Base-by-base conservation (phyloP, 495 filamentous ascomycete species). In the Lophium mytilinum region DNA sequence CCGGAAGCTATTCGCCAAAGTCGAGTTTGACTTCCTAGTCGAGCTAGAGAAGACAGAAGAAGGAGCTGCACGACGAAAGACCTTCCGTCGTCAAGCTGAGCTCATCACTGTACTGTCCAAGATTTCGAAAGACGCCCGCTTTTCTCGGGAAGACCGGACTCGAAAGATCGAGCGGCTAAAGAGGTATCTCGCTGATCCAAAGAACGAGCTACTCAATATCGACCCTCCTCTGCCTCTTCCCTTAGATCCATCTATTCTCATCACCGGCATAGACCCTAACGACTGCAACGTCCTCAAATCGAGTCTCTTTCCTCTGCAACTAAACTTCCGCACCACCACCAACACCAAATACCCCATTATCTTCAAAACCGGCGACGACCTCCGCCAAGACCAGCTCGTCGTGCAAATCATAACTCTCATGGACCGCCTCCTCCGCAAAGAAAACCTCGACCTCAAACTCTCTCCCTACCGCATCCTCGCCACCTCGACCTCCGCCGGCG, bases 361-460 rank as follows among this genome's bases (percentile, higher is more conserved):
- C 45, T 97, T 97, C 80, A 99, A 99, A 71, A 90, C 90, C 3
- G 93, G 93, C 40, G 93, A 99, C 66, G 93, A 99, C 66, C 79
- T 99, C 39, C 87, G 93, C 0, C 93, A 99, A 71, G 93, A 99
- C 64, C 93, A 99, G 70, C 81, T 99, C 0, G 90, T 97, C 46
- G 94, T 99, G 58, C 93, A 99, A 60, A 96, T 97, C 64, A 95
- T 99, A 69, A 94, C 86, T 1, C 79, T 99, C 47, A 99, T 99
- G 93, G 93, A 99, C 65, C 87, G 90, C 30, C 84, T 99, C 14
- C 81, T 99, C 11, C 87, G 85, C 47, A 96, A 97, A 63, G 93
- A 97, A 67, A 99, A 99, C 63, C 82, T 99, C 3, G 93, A 99
- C 70, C 80, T 99, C 19, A 96, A 94, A 68, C 77, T 99, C 1